Evolutionary conservation across 2,329 filamentous ascomycete species (phyloP), one percentile per base, ranked within the genome.

Genomic region (Pseudopithomyces maydicus): DNA sequence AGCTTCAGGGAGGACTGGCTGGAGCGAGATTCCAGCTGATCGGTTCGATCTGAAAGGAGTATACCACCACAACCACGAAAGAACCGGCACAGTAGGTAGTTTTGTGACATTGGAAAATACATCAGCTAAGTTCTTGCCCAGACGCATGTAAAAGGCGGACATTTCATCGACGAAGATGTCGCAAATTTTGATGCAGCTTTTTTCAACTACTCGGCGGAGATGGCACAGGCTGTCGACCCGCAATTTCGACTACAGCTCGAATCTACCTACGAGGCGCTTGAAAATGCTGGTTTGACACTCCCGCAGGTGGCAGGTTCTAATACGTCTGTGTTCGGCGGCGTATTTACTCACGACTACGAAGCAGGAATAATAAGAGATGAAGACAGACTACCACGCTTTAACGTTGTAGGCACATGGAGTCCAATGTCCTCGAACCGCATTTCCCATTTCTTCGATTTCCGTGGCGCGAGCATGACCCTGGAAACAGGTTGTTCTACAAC

Each of bases 401-500:
- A 38, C n/a, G 5, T 59, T 1, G 43, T 44, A 12, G 62, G 62
- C 12, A 55, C 23, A 1, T 33, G 54, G 7, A 20, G 12, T 6
- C 33, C 57, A 1, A 73, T 77, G 61, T n/a, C 71, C 11, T 67
- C 71, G 1, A 77, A 77, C 43, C 67, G 74, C 0, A 44, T 77
- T 1, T 74, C 70, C 7, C 70, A 74, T 58, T 73, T 72, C 54
- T 74, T 74, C 35, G 65, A 76, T 44, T 60, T 75, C 2, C 57
- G 64, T 12, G 75, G 74, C 1, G 65, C 73, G 5, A 70, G 67
- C 39, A 68, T 76, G 35, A 72, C 70, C 29, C 47, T 77, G 14
- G 74, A 76, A 22, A 77, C 75, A 1, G 75, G 67, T 1, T 77
- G 75, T 54, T 74, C 70, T 0, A 66, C 66, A 0, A 68, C 61